Evolutionary conservation across 345 rosid species (phyloP), one percentile per base, ranked within the genome.

Genomic region (Eucalyptus tenuipes): DNA sequence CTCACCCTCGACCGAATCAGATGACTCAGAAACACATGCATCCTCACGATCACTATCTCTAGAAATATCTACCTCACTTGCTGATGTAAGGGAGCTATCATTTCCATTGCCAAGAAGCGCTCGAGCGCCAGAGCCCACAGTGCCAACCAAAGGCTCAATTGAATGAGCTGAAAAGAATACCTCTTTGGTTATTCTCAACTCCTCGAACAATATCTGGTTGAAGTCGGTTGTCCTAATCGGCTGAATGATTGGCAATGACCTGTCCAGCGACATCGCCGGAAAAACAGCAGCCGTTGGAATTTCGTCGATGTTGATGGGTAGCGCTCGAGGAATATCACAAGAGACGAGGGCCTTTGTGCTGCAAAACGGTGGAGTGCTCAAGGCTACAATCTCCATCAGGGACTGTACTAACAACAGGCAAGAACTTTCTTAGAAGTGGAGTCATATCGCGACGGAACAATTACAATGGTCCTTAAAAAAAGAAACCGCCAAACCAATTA

Each of bases 311-410:
- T 92, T 93, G 57, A 96, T 91, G 7, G 98, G 99, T 88, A 85
- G 87, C 17, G 91, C 97, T 88, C 86, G 92, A 85, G 99, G 99
- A 44, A 97, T 87, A 89, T 95, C 91, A 64, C 87, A 88, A 79
- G 89, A 40, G 29, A 94, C 42, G 25, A 87, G 91, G 91, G 97
- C 99, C 99, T 81, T 91, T 90, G 89, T 97, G 96, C 95, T 92
- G 96, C 13, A 40, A 13, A 9, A 99, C 98, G 88, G 96, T 91
- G 40, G 99, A 97, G 90, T 93, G 96, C 40, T 95, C 98, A 48
- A 85, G 45, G 44, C 49, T 91, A 61, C 87, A 53, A 87, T 88
- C 90, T 55, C 88, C 92, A 66, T 93, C 96, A 49, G 55, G 29
- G 95, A 88, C 68, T 29, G 16, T 29, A 71, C 92, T 75, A 48